A percentile compares a stretch with the other conserved stretches of the same genome.
phyloP scores from a whole-genome alignment of 2,329 filamentous ascomycete genomes.

The Epichloe baconii region DNA sequence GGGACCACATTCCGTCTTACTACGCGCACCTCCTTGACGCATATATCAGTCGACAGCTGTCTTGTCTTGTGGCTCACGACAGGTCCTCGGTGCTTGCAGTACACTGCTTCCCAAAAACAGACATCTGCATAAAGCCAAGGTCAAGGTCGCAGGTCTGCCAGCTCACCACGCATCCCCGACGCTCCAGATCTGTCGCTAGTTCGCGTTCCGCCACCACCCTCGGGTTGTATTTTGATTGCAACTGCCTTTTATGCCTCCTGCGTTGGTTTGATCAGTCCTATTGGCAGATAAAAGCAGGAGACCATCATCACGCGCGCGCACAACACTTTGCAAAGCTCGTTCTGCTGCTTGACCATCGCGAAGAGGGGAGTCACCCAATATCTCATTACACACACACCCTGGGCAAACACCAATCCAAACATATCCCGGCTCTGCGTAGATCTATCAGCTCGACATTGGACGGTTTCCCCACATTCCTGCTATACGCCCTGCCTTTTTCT shows the following conservation, averaged over 20 bases:
- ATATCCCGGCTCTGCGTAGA: constrained; percentile 2
- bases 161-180: constrained; percentile 5
- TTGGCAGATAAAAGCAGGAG: background rate
- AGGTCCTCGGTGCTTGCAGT: constrained; percentile 2
- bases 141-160: constrained; percentile 5
- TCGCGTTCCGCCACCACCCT: constrained; percentile 3
- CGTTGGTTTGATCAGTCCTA: background rate
- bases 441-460: constrained; percentile 5
- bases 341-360: background rate
- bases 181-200: constrained; percentile 5
- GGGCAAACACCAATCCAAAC: constrained; percentile 1
- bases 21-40: background rate
- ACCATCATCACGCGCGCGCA: background rate
- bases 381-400: constrained; percentile 1
- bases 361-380: background rate
- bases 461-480: constrained; percentile 6
- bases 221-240: background rate
- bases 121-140: constrained; percentile 5
- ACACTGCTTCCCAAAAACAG: constrained; percentile 4
- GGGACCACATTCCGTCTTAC: background rate
- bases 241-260: background rate
- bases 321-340: background rate
- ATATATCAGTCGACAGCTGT: background rate
- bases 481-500: background rate
- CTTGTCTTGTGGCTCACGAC: constrained; percentile 2